Base-by-base conservation (phyloP, 2,329 filamentous ascomycete species). In the Exophiala calicioides region DNA sequence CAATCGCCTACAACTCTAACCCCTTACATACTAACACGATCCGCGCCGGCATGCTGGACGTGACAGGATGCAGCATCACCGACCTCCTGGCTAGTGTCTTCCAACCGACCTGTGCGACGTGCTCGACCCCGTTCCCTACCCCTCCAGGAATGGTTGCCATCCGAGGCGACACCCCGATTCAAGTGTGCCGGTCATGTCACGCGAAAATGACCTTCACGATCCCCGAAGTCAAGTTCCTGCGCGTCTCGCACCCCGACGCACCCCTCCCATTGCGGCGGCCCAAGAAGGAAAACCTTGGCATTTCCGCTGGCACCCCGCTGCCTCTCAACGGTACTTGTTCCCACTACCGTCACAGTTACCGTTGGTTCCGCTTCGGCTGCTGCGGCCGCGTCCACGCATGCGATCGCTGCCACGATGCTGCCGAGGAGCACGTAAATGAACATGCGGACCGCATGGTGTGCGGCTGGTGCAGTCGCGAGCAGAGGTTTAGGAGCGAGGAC, bases 371-470 rank as follows among this genome's bases (percentile, higher is more conserved):
- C 62, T 80, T 80, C 63, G 73, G 73, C 31, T 80, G 78, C 61
- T 81, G 78, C 60, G 64, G 68, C 21, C 78, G 77, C 55, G 78
- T 81, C 8, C 80, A 75, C 53, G 68, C 78, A 1, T 81, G 78
- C 57, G 78, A 81, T 55, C 79, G 78, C 69, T 94, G 88, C 67
- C 88, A 94, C 61, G 87, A 93, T 63, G 76, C 71, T 12, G 76
- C 70, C 7, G 80, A 82, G 58, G 82, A 85, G 39, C 88, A 94
- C 68, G 71, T 78, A 5, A 84, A 87, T 55, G 88, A 93, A 68
- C 88, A 88, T 76, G 88, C 88, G 5, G 88, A 85, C 60, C 75
- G 87, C 37, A 93, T 93, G 86, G 81, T 91, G 26, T 91, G 72
- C 64, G 85, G 85, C 5, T 86, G 78, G 71, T 88, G 88, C 66